A percentile compares a stretch with the other conserved stretches of the same genome.
These are phyloP conservation scores for Lasiodiplodia sp. DNA, from an alignment of 2,329 filamentous ascomycete species.

Conservation along the genomic window DNA sequence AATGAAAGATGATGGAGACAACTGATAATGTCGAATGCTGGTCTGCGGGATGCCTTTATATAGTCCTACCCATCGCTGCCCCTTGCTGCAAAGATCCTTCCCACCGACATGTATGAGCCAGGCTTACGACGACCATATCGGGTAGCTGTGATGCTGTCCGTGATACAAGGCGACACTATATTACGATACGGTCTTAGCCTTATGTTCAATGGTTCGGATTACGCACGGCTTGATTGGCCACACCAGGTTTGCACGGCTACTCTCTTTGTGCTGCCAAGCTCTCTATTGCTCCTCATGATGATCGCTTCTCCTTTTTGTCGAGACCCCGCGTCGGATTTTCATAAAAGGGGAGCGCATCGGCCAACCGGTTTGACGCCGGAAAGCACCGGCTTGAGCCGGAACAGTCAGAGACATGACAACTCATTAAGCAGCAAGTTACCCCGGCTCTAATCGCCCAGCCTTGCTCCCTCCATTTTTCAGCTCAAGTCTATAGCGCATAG, in stretches of 20 bases:
- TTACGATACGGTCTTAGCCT: neutral
- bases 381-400: neutral
- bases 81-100: neutral
- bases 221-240: neutral
- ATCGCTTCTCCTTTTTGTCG: neutral
- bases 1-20: too few species aligned
- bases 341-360: neutral
- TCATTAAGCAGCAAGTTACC: conserved; percentile 1
- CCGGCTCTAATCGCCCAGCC: neutral
- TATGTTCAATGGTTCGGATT: neutral
- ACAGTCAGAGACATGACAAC: neutral
- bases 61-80: neutral
- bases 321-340: neutral
- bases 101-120: neutral
- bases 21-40: too few species aligned
- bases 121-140: neutral
- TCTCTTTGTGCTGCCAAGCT: neutral
- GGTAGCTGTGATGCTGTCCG: neutral
- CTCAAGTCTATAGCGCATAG: too few species aligned
- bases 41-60: neutral
- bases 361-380: neutral
- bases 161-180: neutral
- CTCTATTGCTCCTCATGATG: neutral
- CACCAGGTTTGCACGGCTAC: neutral
- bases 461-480: too few species aligned